Evolutionary conservation across 2,329 filamentous ascomycete genomes (phyloP).

Genomic region (Lizonia empirigonia): DNA sequence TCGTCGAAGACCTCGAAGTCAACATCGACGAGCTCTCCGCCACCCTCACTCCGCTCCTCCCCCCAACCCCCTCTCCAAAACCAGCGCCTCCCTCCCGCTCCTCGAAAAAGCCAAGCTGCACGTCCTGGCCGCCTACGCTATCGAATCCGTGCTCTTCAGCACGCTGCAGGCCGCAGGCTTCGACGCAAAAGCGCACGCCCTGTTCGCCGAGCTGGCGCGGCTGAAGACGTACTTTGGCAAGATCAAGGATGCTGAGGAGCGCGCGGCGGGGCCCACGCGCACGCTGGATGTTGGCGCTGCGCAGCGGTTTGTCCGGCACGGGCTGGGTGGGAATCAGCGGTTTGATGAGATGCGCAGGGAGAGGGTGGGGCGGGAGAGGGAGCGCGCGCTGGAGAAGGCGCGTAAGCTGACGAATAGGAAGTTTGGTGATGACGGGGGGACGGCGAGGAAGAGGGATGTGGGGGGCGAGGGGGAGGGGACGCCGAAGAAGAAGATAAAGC

Average conservation of each 20-base stretch:
- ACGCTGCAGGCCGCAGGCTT: constrained; percentile 78
- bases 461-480: constrained; percentile 22
- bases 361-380: constrained; percentile 44
- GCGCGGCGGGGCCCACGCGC: constrained; percentile 62
- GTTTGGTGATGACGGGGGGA: constrained; percentile 33
- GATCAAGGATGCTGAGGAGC: constrained; percentile 74
- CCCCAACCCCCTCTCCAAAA: constrained; percentile 66
- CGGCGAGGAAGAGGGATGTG: constrained; percentile 35
- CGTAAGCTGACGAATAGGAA: constrained; percentile 30
- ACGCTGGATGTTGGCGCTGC: constrained; percentile 76
- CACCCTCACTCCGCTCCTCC: constrained; percentile 74
- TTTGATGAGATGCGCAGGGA: constrained; percentile 51
- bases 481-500: neutral
- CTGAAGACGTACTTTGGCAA: constrained; percentile 93
- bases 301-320: constrained; percentile 79
- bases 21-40: constrained; percentile 81
- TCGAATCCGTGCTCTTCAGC: constrained; percentile 88
- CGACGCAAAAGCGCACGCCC: constrained; percentile 79
- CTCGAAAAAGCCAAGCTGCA: constrained; percentile 95
- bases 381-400: constrained; percentile 31
- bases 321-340: constrained; percentile 63
- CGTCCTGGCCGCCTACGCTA: constrained; percentile 82
- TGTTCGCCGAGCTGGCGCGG: constrained; percentile 83
- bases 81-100: constrained; percentile 80
- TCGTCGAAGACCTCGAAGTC: constrained; percentile 75